A percentile compares a stretch with the other conserved stretches of the same genome.
phyloP scores from a whole-genome alignment of 305 asterid species.

The Fraxinus baroniana region DNA sequence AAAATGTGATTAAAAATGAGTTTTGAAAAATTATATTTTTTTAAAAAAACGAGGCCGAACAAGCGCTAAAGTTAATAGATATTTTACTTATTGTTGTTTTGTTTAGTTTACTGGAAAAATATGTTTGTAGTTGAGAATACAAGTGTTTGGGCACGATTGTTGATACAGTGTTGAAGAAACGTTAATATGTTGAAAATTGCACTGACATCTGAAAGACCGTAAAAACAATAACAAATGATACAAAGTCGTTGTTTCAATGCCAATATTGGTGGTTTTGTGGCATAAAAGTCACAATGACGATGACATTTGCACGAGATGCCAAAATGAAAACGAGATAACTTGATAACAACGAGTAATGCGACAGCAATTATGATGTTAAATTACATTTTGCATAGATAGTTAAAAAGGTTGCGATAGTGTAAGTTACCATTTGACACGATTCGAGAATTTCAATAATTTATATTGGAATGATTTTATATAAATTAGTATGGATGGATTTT shows the following conservation, averaged over 20 bases:
- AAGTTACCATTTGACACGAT: background rate
- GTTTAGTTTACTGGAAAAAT: background rate
- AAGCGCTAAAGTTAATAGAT: background rate
- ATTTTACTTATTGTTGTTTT: background rate
- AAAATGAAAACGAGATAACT: background rate
- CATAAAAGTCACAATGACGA: background rate
- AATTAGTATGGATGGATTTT: background rate
- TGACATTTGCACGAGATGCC: background rate
- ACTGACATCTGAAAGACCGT: background rate
- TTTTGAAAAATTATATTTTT: no score
- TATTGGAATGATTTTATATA: background rate
- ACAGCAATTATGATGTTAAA: background rate
- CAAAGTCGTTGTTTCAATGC: background rate
- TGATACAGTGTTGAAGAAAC: background rate
- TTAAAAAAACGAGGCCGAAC: background rate
- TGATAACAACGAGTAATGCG: background rate
- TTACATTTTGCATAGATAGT: background rate
- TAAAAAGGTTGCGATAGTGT: background rate
- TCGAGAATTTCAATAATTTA: background rate
- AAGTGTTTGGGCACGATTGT: background rate
- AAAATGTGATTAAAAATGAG: background rate
- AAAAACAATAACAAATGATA: background rate
- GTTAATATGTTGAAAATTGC: background rate
- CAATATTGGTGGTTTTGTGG: background rate
- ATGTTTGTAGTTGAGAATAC: background rate